phyloP scores from a whole-genome alignment of 2,329 filamentous ascomycete genomes.

The Penicillium rolfsii region DNA sequence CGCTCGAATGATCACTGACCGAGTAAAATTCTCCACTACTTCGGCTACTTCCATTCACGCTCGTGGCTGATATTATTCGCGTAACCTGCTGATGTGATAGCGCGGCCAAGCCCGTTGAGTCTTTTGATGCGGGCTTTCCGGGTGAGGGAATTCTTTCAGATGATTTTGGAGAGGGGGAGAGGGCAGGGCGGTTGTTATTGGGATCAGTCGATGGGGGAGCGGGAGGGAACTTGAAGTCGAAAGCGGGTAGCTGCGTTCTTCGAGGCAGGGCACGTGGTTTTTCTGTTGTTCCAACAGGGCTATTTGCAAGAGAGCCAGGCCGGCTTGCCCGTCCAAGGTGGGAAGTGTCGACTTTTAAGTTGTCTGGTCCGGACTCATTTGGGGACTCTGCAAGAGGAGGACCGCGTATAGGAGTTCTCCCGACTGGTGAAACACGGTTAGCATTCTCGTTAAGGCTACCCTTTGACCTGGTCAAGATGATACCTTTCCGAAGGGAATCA shows the following conservation, averaged over 20 bases:
- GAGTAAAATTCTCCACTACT: constrained; percentile 96
- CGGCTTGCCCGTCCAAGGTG: constrained; percentile 32
- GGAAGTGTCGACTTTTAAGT: constrained; percentile 41
- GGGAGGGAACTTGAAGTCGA: constrained; percentile 62
- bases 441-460: not conserved
- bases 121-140: constrained; percentile 27
- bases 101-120: constrained; percentile 31
- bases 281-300: constrained; percentile 43
- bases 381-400: constrained; percentile 38
- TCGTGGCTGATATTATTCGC: constrained; percentile 74
- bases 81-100: constrained; percentile 54
- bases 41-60: constrained; percentile 75
- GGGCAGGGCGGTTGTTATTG: constrained; percentile 30
- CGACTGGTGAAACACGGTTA: constrained; percentile 27
- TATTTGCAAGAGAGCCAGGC: constrained; percentile 30
- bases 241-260: constrained; percentile 41
- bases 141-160: constrained; percentile 30
- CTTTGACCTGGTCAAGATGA: no score
- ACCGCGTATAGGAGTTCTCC: constrained; percentile 40
- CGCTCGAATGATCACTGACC: constrained; percentile 89
- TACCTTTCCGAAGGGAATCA: constrained; percentile 47
- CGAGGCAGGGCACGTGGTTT: constrained; percentile 47
- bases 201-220: constrained; percentile 40
- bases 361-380: constrained; percentile 33
- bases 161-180: constrained; percentile 35